A percentile compares a stretch with the other conserved stretches of the same genome.
Conservation (phyloP, 495 filamentous ascomycete species). For the Annulohypoxylon maeteangense region DNA sequence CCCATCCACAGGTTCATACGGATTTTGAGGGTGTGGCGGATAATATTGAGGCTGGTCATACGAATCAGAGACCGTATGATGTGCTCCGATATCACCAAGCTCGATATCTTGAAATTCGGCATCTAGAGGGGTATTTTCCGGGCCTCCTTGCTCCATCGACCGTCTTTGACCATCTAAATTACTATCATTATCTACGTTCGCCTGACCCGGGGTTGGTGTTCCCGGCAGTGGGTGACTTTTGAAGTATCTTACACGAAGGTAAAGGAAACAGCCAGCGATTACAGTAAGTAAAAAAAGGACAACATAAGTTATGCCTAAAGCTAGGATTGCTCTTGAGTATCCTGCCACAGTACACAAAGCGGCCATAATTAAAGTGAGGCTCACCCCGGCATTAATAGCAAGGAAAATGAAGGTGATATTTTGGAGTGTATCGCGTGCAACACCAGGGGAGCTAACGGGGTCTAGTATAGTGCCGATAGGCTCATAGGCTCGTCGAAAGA, state of each 20-base stretch:
- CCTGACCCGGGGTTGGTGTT: not conserved
- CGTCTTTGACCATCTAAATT: not conserved
- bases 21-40: not conserved
- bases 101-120: not conserved
- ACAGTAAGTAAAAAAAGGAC: not conserved
- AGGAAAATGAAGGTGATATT: constrained; percentile 4
- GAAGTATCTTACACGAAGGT: constrained; percentile 4
- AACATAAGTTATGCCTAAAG: constrained; percentile 4
- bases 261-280: not conserved
- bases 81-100: not conserved
- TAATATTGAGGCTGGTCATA: not conserved
- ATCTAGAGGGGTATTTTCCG: not conserved
- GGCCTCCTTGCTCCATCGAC: not conserved
- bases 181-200: not conserved
- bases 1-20: not conserved
- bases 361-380: not conserved
- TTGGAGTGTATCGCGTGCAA: not conserved
- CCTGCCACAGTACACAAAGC: not conserved
- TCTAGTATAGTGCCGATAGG: constrained; percentile 8
- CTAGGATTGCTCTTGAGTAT: not conserved
- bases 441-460: not conserved
- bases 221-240: constrained; percentile 8
- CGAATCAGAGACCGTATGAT: not conserved
- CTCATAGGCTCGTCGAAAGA: not conserved
- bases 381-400: not conserved